A percentile compares a stretch with the other conserved stretches of the same genome.
phyloP scores from a whole-genome alignment of 2,329 filamentous ascomycete species.

The Nectriaceae sp. region DNA sequence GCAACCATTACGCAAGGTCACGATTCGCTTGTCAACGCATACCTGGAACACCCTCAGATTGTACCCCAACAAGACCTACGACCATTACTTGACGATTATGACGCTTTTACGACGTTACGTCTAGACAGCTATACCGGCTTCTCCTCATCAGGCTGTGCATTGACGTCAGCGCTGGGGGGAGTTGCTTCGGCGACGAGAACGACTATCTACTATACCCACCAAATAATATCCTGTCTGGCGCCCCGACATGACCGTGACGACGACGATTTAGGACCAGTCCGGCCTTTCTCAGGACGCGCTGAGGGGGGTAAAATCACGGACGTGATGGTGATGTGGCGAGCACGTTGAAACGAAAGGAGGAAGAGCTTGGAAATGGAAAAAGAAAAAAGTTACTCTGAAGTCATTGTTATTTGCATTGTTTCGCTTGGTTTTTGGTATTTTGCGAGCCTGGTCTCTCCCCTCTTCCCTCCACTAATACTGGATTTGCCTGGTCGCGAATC shows the following conservation, averaged over 20 bases:
- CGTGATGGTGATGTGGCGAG: slow-evolving; percentile 15
- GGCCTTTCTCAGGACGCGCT: slow-evolving; percentile 16
- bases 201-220: slow-evolving; percentile 42
- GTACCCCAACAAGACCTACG: slow-evolving; percentile 37
- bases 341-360: slow-evolving; percentile 9
- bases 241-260: slow-evolving; percentile 36
- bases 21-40: slow-evolving; percentile 31
- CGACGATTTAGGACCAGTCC: slow-evolving; percentile 24
- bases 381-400: slow-evolving; percentile 32
- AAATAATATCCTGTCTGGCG: slow-evolving; percentile 42
- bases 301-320: slow-evolving; percentile 18
- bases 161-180: slow-evolving; percentile 31
- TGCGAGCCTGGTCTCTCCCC: slow-evolving; percentile 12
- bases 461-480: slow-evolving; percentile 25
- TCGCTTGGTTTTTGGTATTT: slow-evolving; percentile 13
- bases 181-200: slow-evolving; percentile 40
- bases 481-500: slow-evolving; percentile 26
- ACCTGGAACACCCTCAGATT: slow-evolving; percentile 33
- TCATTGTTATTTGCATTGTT: slow-evolving; percentile 16
- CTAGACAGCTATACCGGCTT: slow-evolving; percentile 45
- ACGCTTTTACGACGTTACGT: slow-evolving; percentile 50
- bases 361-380: slow-evolving; percentile 24
- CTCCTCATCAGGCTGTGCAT: slow-evolving; percentile 32
- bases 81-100: slow-evolving; percentile 47
- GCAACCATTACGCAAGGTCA: slow-evolving; percentile 42